Evolutionary conservation across 495 filamentous ascomycete genomes (phyloP), one percentile per base, ranked within the genome.

Genomic region (Jackrogersella multiformis): DNA sequence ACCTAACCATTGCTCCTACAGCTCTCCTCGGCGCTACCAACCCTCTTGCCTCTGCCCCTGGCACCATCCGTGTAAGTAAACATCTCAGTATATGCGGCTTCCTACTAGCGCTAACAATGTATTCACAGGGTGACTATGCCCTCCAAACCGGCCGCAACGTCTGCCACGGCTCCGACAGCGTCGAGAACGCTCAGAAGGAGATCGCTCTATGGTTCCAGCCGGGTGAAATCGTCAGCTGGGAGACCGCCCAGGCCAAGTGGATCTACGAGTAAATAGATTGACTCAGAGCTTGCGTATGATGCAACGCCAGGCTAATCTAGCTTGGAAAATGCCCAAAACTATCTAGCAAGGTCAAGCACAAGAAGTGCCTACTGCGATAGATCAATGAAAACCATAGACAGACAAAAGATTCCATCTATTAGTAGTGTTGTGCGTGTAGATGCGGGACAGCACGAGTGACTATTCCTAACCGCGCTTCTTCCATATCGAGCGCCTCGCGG

Each of bases 101-200:
- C n/a, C 26, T 21, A 61, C 23, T 24, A 1, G 7, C 28, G 3
- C 66, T 74, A 51, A 69, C 39, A 18, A 3, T 5, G 1, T 42
- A 21, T 23, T 2, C 15, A 28, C 5, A 56, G 51, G 69, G 71
- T 56, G 74, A 82, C 74, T 80, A 64, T 62, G 77, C 78, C 68
- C 78, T 85, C 48, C 64, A 66, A 44, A 91, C 95, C 74, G 95
- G 95, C 83, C 93, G 95, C 78, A 99, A 99, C 86, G 92, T 99
- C 82, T 97, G 95, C 89, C 95, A 99, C 87, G 95, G 95, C 77
- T 97, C 93, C 81, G 95, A 99, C 88, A 87, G 85, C 81, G 94
- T 98, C 81, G 95, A 98, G 87, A 95, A 84, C 84, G 95, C 95
- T 81, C 88, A 98, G 90, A 97, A 97, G 91, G 95, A 99, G 87